A percentile compares a stretch with the other conserved stretches of the same genome.
Conservation (phyloP, 805 yeast species). For the Candida bentonensis region DNA sequence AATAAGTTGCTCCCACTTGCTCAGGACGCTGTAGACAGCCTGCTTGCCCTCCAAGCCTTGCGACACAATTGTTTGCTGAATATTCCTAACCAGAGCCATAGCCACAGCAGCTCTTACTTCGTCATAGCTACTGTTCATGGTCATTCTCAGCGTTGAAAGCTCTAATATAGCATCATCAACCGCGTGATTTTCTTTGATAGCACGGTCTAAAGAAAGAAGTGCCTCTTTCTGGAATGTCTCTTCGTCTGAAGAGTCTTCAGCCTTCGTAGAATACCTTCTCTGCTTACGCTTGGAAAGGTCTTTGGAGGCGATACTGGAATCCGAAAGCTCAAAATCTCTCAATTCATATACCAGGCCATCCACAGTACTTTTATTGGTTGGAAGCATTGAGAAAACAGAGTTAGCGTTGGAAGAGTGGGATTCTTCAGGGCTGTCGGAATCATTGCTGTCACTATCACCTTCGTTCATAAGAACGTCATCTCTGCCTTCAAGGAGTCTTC, state of each 20-base stretch:
- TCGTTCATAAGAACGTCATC: conserved; percentile 3
- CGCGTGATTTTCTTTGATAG: conserved; percentile 84
- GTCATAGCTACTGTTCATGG: conserved; percentile 89
- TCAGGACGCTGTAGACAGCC: conserved; percentile 64
- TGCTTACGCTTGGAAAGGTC: neutral
- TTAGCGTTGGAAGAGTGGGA: conserved; percentile 14
- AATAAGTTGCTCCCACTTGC: conserved; percentile 71
- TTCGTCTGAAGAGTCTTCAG: conserved; percentile 25
- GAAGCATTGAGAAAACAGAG: neutral
- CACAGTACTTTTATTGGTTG: conserved; percentile 2
- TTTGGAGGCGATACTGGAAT: conserved; percentile 15
- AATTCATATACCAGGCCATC: conserved; percentile 16
- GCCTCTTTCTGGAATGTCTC: conserved; percentile 84
- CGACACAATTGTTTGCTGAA: conserved; percentile 56
- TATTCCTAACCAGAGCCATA: conserved; percentile 53
- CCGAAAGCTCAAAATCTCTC: conserved; percentile 19
- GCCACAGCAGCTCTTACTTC: conserved; percentile 79
- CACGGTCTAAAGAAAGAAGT: conserved; percentile 82
- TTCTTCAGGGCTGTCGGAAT: conserved; percentile 24
- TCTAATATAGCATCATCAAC: conserved; percentile 86
- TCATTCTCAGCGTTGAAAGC: conserved; percentile 89
- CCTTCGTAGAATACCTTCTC: neutral
- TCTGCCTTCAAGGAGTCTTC: conserved; percentile 4
- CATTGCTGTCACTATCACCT: conserved; percentile 7
- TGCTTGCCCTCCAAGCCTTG: conserved; percentile 62